Conservation (phyloP, 331 rosid genomes). For the Pyracantha coccinea region DNA sequence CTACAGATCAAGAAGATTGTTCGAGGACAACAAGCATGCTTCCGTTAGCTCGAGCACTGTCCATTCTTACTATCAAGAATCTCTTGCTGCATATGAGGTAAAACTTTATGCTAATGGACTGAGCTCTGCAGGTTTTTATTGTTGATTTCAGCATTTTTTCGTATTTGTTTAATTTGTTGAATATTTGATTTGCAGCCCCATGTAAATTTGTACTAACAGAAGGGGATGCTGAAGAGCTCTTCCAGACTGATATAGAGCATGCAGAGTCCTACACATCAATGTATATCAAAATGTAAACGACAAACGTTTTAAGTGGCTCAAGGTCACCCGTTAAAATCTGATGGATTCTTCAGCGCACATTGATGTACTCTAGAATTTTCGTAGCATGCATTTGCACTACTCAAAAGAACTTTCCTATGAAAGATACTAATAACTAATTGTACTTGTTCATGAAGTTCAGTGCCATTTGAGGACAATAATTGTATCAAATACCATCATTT, state of each 20-base stretch:
- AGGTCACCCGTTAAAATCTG: background rate
- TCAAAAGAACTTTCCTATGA: background rate
- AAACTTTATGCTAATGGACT: background rate
- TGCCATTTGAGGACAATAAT: background rate
- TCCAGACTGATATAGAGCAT: background rate
- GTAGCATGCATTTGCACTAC: background rate
- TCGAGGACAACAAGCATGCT: slow-evolving; percentile 21
- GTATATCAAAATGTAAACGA: background rate
- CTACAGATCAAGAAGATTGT: slow-evolving; percentile 22
- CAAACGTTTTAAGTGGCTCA: background rate
- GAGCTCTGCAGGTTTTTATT: background rate
- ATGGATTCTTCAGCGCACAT: too few species aligned
- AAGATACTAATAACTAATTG: background rate
- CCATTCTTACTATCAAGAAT: slow-evolving; percentile 20
- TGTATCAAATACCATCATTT: background rate
- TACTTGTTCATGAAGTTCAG: background rate
- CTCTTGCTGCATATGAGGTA: slow-evolving; percentile 20
- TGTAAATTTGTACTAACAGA: slow-evolving; percentile 13
- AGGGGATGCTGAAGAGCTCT: slow-evolving; percentile 1
- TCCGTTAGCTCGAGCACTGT: slow-evolving; percentile 12
- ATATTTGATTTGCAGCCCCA: slow-evolving; percentile 21
- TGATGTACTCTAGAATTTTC: too few species aligned
- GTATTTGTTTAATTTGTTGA: background rate
- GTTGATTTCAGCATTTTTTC: background rate
- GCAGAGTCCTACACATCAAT: background rate